These are phyloP conservation scores for Saturnispora besseyi DNA, from an alignment of 805 yeast species.

Conservation along the genomic window DNA sequence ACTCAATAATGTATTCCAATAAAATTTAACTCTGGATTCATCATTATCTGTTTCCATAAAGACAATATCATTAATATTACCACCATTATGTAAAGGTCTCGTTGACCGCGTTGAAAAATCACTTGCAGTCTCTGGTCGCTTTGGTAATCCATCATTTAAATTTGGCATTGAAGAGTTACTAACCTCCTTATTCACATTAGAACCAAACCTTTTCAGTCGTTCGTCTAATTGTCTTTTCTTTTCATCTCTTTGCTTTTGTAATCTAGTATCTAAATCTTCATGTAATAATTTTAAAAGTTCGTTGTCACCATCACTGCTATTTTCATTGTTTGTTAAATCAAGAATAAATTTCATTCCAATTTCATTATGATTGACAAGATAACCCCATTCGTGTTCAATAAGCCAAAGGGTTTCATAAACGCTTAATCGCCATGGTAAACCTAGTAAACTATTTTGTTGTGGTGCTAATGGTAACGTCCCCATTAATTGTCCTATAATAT, in stretches of 20 bases:
- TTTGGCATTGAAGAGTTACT: conserved; percentile 14
- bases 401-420: conserved; percentile 70
- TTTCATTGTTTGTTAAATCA: neutral
- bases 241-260: conserved; percentile 11
- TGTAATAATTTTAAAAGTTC: neutral
- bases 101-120: neutral
- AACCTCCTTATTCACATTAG: neutral
- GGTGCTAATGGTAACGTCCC: conserved; percentile 90
- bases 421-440: conserved; percentile 69
- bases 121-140: conserved; percentile 2
- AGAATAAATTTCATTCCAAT: neutral
- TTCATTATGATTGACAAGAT: conserved; percentile 11
- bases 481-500: conserved; percentile 65
- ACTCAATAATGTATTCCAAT: conserved; percentile 1
- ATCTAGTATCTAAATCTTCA: conserved; percentile 8
- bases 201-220: conserved; percentile 11
- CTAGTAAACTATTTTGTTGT: conserved; percentile 83
- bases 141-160: conserved; percentile 9
- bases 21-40: conserved; percentile 6
- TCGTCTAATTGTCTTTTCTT: conserved; percentile 10
- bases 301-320: neutral
- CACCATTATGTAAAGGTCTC: neutral
- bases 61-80: conserved; percentile 10
- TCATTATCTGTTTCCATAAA: conserved; percentile 18
- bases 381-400: conserved; percentile 24